phyloP scores from a whole-genome alignment of 139 green algal genomes.

The Chlorella sp. region DNA sequence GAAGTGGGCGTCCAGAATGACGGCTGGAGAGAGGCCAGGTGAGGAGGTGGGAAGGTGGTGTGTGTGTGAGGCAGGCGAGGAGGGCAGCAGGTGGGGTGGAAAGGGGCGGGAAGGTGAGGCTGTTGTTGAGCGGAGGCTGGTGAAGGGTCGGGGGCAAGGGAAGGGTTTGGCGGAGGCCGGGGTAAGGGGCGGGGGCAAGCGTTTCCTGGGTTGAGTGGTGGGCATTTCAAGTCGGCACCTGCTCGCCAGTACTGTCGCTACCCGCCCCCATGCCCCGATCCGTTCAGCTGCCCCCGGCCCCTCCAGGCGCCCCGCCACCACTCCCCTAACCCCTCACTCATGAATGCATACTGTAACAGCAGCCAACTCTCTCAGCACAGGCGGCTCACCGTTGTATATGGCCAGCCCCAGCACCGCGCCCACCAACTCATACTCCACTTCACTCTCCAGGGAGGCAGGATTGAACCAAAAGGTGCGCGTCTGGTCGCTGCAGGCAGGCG shows the following conservation, averaged over 20 bases:
- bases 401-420: constrained; percentile 89
- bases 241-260: no score
- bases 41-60: background rate
- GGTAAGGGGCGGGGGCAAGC: background rate
- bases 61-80: background rate
- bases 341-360: no score
- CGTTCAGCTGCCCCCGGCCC: no score
- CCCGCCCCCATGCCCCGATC: no score
- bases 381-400: constrained; percentile 90
- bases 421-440: constrained; percentile 86
- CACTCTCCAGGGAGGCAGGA: constrained; percentile 26
- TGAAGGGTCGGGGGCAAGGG: no score
- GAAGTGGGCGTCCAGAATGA: constrained; percentile 86
- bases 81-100: background rate
- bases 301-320: no score
- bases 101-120: no score
- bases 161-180: no score
- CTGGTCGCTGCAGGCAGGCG: constrained; percentile 40
- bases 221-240: no score
- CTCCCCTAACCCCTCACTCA: background rate
- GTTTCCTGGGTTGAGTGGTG: no score
- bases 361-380: background rate
- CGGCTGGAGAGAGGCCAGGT: constrained; percentile 42
- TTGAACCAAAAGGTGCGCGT: constrained; percentile 87
- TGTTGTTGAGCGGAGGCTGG: no score